Evolutionary conservation across 2,329 filamentous ascomycete species (phyloP), one percentile per base, ranked within the genome.

Genomic region (Botryotinia convoluta): DNA sequence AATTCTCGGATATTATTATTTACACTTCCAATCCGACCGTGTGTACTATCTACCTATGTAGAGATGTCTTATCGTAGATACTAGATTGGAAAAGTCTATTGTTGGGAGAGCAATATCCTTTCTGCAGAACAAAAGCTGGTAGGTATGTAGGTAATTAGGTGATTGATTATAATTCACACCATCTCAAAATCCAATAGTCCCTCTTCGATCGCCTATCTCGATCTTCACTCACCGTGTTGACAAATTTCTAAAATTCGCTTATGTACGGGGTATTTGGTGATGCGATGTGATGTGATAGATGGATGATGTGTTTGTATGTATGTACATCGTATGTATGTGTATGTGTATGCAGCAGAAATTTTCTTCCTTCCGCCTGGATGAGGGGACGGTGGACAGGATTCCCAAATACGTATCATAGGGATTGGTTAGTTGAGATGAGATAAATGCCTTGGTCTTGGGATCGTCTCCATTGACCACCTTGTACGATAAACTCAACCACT

Each of bases 311-410:
- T 63, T 29, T 42, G 60, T 48, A 37, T 44, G 62, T 48, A 48
- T 35, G 42, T 37, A 63, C 14, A 44, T 54, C 26, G 61, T 1
- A 63, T 32, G 54, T 60, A 18, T 60, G 32, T 51, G 35, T 39
- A 42, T 63, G 26, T 63, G 39, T 63, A 67, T 67, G 63, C 63
- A 67, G 63, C 63, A 67, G 63, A 67, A 67, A 67, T 37, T 67
- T 67, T 64, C 62, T 64, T 64, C 39, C 42, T 39, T 39, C 32
- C 44, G 16, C 32, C 63, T 64, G n/a, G 26, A 39, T 37, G 6
- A 26, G 22, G 59, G 22, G 59, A 18, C n/a, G 22, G 59, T 26
- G 26, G 59, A 16, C 10, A 8, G 60, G 22, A 39, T 39, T 39
- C 12, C 32, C 29, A n/a, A 9, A 61, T n/a, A 5, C 48, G 48